These are phyloP conservation scores for Apiotrichum sp. DNA, from an alignment of 1,284 basidiomycete genomes.

Conservation along the genomic window DNA sequence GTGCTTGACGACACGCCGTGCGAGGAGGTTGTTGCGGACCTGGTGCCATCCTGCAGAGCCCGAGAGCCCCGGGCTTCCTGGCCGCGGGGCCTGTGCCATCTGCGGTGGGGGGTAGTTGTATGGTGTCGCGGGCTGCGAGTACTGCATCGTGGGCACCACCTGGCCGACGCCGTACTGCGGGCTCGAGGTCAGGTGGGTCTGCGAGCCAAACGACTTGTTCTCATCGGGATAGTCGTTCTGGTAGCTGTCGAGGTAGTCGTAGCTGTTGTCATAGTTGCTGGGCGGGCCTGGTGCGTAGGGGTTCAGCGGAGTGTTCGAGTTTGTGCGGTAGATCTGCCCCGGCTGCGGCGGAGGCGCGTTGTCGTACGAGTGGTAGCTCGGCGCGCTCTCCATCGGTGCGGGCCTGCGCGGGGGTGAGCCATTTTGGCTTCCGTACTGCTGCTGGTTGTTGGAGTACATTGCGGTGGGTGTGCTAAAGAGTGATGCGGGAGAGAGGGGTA, in stretches of 20 bases:
- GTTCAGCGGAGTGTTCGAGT: slow-evolving; percentile 1
- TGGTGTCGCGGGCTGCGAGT: slow-evolving; percentile 3
- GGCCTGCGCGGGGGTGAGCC: neutral
- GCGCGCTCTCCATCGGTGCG: neutral
- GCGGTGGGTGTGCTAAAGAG: neutral
- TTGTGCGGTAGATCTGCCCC: neutral
- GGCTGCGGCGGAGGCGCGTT: slow-evolving; percentile 2
- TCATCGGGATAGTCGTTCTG: slow-evolving; percentile 32
- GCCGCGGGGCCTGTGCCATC: slow-evolving; percentile 6
- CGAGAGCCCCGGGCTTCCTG: slow-evolving; percentile 20
- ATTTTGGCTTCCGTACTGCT: too few relatives aligned
- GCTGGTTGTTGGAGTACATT: neutral
- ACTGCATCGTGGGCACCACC: slow-evolving; percentile 22
- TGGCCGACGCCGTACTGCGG: slow-evolving; percentile 28
- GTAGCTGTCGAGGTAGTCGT: slow-evolving; percentile 7
- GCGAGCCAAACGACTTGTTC: slow-evolving; percentile 35
- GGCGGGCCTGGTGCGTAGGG: slow-evolving; percentile 21
- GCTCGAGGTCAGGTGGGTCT: slow-evolving; percentile 10
- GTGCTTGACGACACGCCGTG: slow-evolving; percentile 59
- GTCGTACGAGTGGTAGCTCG: slow-evolving; percentile 8
- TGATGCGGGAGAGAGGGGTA: too few relatives aligned
- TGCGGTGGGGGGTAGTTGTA: slow-evolving; percentile 13
- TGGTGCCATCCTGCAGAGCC: slow-evolving; percentile 38
- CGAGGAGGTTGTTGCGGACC: slow-evolving; percentile 35
- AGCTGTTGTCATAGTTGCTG: slow-evolving; percentile 3